These are phyloP conservation scores for Liquidambar formosana DNA, from an alignment of 164 flowering plant species.

Conservation along the genomic window DNA sequence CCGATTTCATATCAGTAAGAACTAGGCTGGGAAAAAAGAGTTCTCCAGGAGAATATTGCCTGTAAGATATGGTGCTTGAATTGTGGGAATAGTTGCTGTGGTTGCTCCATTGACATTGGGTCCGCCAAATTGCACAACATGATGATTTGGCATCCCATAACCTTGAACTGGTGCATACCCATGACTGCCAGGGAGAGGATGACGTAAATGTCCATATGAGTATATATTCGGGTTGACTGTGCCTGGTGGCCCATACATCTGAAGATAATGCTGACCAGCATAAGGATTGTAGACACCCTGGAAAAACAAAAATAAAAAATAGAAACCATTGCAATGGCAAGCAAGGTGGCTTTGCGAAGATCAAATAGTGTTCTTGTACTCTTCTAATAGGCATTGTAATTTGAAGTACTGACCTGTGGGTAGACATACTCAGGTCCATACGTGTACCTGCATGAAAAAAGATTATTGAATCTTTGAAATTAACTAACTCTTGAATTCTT, in stretches of 20 bases:
- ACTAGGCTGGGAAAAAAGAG: neutral
- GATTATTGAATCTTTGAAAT: neutral
- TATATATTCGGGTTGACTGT: constrained; percentile 10
- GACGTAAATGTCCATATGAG: constrained; percentile 17
- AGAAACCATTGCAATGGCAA: neutral
- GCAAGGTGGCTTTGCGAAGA: neutral
- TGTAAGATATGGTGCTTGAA: constrained; percentile 5
- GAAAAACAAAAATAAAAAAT: neutral
- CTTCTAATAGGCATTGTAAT: neutral
- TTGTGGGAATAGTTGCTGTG: constrained; percentile 4
- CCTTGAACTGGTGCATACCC: constrained; percentile 8
- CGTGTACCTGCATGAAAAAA: constrained; percentile 18
- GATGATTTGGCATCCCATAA: constrained; percentile 12
- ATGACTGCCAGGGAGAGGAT: constrained; percentile 9
- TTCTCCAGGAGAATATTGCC: neutral
- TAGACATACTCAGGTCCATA: constrained; percentile 23
- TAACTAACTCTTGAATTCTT: neutral
- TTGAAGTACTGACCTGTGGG: constrained; percentile 19
- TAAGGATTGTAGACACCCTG: constrained; percentile 26
- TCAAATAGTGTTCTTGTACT: neutral
- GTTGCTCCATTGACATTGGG: constrained; percentile 9
- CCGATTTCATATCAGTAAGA: neutral
- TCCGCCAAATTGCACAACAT: constrained; percentile 15
- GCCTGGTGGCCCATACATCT: constrained; percentile 19
- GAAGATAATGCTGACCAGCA: constrained; percentile 16